Base-by-base conservation (phyloP, 257 asterid species). In the Petunia secreta region DNA sequence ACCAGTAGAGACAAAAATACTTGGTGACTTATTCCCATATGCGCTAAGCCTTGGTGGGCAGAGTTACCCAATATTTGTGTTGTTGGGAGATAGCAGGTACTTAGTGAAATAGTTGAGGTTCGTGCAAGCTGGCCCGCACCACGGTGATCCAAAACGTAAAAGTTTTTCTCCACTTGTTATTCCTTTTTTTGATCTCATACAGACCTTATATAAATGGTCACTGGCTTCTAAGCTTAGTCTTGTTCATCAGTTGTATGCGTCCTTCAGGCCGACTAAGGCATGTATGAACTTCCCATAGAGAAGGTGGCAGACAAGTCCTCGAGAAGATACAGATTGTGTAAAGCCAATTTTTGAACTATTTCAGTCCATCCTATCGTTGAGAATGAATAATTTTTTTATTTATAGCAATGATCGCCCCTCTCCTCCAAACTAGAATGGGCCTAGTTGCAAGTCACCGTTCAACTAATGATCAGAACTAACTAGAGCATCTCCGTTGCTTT, bases 361-460 rank as follows among this genome's bases (percentile, higher is more conserved):
- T 5, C 77, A 46, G 25, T 69, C 59, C 59, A 69, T 69, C 60
- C 78, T 14, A 73, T 73, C 46, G 36, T 34, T 73, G 62, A 73
- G 36, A 73, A 50, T 73, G 52, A 50, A 34, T 34, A 0, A 59
- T 0, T 48, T 71, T 48, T 16, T 10, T 10, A 63, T 34, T 71
- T 25, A 8, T 36, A 50, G 34, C 34, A 60, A 73, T 73, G 78
- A 13, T 73, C 14, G 40, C 13, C 4, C 3, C 46, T 71, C 44
- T 48, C 62, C 43, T 71, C n/a, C 43, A 34, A 71, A 16, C 3
- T 4, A 69, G 41, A 46, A 44, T 16, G 58, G 25, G 43, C 25
- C 16, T 69, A 46, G 59, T 25, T 36, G 60, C 77, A 71, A 48
- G 46, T 53, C 44, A 71, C 9, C n/a, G 3, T 48, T 71, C 15